Conservation (phyloP, 768 basidiomycete species). For the Kwoniella mangroviensis region DNA sequence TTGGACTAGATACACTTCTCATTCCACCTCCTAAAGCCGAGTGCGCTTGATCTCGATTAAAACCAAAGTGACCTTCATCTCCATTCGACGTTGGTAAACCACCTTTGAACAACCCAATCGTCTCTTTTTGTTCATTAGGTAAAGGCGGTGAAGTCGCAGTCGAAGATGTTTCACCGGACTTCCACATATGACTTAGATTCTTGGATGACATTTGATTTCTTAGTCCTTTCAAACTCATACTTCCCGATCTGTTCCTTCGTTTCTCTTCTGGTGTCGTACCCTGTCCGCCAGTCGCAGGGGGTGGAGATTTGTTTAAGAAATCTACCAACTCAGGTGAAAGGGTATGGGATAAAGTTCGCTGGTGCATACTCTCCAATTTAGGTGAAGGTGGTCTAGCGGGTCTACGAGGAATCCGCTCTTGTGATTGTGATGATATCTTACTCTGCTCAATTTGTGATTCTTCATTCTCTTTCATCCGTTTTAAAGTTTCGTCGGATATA, state of each 20-base stretch:
- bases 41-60: not conserved
- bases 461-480: conserved; percentile 39
- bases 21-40: conserved; percentile 5
- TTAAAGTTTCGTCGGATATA: conserved; percentile 49
- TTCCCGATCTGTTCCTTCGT: conserved; percentile 30
- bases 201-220: conserved; percentile 31
- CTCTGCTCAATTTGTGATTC: not conserved
- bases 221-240: conserved; percentile 42
- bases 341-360: conserved; percentile 27
- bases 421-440: conserved; percentile 1
- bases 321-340: conserved; percentile 36
- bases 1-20: conserved; percentile 20
- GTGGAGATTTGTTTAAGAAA: conserved; percentile 25
- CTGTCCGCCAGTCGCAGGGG: not conserved
- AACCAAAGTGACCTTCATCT: not conserved
- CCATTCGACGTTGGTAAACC: not conserved
- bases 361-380: conserved; percentile 25
- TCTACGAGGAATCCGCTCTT: conserved; percentile 48
- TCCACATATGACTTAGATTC: conserved; percentile 29
- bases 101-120: conserved; percentile 28
- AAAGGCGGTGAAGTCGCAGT: conserved; percentile 11
- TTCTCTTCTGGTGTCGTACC: conserved; percentile 11
- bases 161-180: conserved; percentile 12
- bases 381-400: conserved; percentile 51
- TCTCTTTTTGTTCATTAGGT: conserved; percentile 11